Evolutionary conservation across 2,329 filamentous ascomycete species (phyloP), one percentile per base, ranked within the genome.

Genomic region (Dichotomopilus funicola): DNA sequence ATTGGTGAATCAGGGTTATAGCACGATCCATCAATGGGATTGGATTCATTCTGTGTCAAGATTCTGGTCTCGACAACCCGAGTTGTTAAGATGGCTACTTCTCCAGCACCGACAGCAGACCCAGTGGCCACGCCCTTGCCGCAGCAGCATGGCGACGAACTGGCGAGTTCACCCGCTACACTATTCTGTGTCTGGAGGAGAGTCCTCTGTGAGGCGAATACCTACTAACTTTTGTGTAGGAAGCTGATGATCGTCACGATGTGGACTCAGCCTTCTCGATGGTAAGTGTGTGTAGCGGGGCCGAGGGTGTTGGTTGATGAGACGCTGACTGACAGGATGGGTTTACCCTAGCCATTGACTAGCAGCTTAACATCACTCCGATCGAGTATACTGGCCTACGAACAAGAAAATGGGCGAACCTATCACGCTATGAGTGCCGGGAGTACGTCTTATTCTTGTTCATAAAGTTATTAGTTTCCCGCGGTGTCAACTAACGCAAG

Each of bases 381-480:
- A 37, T 53, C 54, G 1, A 59, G 59, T 40, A 57, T 63, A 10
- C 54, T 60, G n/a, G 38, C 35, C 11, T 62, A 57, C 38, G 53
- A 59, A 27, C 31, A 53, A n/a, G 61, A 62, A 50, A 63, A 63
- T 48, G 61, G 61, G 4, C 51, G 61, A 8, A 62, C 54, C 2
- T 63, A 63, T 35, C 59, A 63, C 46, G 51, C 61, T n/a, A 51
- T 59, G 51, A 63, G 56, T 36, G 48, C 55, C 7, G 61, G 61
- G 38, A 59, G 61, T 63, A 45, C 11, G 49, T 45, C n/a, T 40
- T 7, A 11, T 47, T n/a, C 27, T 11, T 12, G 9, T 19, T 10
- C 33, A 5, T 5, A 4, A 31, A 33, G n/a, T 8, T 7, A 4
- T 11, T 27, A 2, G 2, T 8, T n/a, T 6, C 13, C 34, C 19